Evolutionary conservation across 2,329 filamentous ascomycete genomes (phyloP).

Genomic region (Neonectria punicea): DNA sequence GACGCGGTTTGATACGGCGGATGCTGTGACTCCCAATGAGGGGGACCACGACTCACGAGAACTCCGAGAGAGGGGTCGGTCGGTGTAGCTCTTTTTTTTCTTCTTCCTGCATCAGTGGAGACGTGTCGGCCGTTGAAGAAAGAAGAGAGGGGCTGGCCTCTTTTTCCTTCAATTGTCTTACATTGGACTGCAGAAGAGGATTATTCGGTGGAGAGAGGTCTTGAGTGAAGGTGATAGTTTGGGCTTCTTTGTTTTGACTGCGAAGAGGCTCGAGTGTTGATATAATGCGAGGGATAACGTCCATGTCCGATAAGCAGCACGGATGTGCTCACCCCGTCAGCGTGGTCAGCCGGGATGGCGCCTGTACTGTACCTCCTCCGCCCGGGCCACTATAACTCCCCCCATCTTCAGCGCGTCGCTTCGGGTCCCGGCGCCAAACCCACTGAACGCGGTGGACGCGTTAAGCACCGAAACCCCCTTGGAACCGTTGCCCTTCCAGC

Average conservation of each 20-base stretch:
- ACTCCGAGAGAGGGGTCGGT: not conserved
- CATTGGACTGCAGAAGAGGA: not conserved
- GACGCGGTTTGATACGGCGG: not conserved
- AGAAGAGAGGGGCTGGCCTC: not conserved
- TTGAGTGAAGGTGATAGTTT: no score
- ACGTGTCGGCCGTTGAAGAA: slow-evolving; percentile 16
- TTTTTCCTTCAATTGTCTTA: not conserved
- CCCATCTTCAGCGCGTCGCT: slow-evolving; percentile 1
- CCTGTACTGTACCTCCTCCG: no score
- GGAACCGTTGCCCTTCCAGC: not conserved
- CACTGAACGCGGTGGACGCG: slow-evolving; percentile 17
- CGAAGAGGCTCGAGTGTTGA: not conserved
- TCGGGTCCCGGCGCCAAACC: not conserved
- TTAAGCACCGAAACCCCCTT: slow-evolving; percentile 2
- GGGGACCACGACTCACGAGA: not conserved
- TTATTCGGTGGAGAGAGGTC: not conserved
- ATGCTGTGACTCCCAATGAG: not conserved
- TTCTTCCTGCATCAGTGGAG: slow-evolving; percentile 7
- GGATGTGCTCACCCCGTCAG: not conserved
- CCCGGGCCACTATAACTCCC: not conserved
- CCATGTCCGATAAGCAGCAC: not conserved
- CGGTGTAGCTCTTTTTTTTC: not conserved
- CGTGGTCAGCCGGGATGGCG: no score
- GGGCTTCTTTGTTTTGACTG: not conserved
- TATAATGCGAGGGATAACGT: no score